Evolutionary conservation across 2,329 filamentous ascomycete species (phyloP).

Genomic region (Cadophora malorum): DNA sequence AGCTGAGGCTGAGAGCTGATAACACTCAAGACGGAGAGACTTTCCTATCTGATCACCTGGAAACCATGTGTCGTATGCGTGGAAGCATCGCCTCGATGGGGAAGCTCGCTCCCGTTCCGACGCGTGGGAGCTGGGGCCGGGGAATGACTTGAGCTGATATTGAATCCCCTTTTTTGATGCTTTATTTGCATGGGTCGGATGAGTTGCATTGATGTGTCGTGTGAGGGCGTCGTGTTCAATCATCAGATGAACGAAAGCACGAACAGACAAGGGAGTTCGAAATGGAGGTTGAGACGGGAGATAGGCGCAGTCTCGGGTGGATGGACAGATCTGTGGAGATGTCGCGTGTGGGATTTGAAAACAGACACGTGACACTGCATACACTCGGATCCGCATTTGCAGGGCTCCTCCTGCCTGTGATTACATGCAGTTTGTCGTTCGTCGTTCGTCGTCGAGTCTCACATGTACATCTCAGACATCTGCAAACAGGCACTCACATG

Average conservation of each 20-base stretch:
- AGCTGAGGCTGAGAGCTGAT: not conserved
- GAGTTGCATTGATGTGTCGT: not conserved
- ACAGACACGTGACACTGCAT: not conserved
- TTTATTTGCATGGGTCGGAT: not conserved
- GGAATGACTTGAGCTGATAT: not conserved
- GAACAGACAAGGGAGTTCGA: not conserved
- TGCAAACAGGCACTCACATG: not conserved
- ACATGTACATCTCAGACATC: not conserved
- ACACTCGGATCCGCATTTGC: too few relatives aligned
- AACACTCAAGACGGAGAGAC: not conserved
- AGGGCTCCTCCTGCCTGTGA: too few relatives aligned
- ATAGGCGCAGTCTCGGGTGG: not conserved
- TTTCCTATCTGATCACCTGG: not conserved
- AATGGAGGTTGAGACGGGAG: not conserved
- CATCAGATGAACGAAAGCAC: not conserved
- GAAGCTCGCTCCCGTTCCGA: slow-evolving; percentile 3
- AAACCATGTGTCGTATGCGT: not conserved
- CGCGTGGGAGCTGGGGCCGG: not conserved
- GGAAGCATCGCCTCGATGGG: not conserved
- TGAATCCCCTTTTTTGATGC: not conserved
- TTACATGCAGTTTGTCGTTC: not conserved
- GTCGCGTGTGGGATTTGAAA: not conserved
- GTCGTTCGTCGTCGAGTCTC: too few relatives aligned
- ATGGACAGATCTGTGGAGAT: not conserved
- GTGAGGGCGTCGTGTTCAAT: not conserved